Percentiles rank a stretch among this genome's conserved stretches.
These are phyloP conservation scores for Penicillium sp. DNA, from an alignment of 2,329 filamentous ascomycete species.

Conservation along the genomic window DNA sequence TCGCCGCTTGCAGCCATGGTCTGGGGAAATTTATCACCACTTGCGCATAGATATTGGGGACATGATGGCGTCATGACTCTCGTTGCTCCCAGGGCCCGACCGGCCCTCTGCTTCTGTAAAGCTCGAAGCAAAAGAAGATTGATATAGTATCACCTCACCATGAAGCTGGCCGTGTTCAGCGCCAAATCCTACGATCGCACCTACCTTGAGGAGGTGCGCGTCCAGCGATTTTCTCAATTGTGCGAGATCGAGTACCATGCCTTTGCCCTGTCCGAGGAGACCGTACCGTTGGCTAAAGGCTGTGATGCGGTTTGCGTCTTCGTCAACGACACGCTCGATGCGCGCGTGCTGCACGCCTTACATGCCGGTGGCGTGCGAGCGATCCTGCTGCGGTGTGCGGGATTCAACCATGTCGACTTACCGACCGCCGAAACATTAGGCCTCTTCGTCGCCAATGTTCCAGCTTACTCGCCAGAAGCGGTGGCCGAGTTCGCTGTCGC, in stretches of 20 bases:
- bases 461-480: slow-evolving; percentile 67
- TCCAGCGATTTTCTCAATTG: slow-evolving; percentile 27
- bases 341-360: slow-evolving; percentile 53
- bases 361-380: slow-evolving; percentile 53
- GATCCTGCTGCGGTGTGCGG: slow-evolving; percentile 66
- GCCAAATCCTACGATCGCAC: slow-evolving; percentile 63
- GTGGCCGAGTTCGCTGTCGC: slow-evolving; percentile 70
- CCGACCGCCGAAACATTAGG: slow-evolving; percentile 53
- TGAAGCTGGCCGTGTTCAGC: slow-evolving; percentile 65
- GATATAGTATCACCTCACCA: slow-evolving; percentile 21
- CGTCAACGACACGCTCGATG: slow-evolving; percentile 62
- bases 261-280: slow-evolving; percentile 57
- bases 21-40: neutral
- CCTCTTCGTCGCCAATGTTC: slow-evolving; percentile 65
- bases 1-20: neutral
- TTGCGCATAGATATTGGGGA: neutral
- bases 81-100: neutral
- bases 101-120: neutral
- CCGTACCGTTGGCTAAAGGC: slow-evolving; percentile 54
- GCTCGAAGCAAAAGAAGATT: neutral
- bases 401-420: slow-evolving; percentile 68
- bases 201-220: slow-evolving; percentile 50
- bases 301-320: slow-evolving; percentile 65
- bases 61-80: slow-evolving; percentile 10
- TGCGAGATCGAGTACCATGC: slow-evolving; percentile 59